Evolutionary conservation across 2,329 filamentous ascomycete species (phyloP), one percentile per base, ranked within the genome.

Genomic region (Lachnellula willkommii): DNA sequence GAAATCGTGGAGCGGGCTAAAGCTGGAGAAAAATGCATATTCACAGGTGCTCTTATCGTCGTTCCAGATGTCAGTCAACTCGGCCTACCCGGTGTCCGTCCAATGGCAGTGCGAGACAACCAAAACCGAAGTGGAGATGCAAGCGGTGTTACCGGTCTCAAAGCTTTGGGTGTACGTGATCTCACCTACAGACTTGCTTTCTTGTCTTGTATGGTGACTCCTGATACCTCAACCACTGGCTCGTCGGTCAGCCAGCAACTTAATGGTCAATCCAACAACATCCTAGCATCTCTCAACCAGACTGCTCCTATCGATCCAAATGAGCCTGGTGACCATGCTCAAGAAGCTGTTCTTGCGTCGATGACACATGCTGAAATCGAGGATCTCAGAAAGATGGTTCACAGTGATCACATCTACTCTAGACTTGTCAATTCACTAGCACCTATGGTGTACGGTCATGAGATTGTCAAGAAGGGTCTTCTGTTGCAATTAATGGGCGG

Each of bases 1-100:
- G 94, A 99, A 71, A 96, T 99, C 76, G 94, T 99, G 26, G 94
- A 99, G 67, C 85, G 94, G 51, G 92, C 93, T 52, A 97, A 97
- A 76, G 94, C 94, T 49, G 94, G 94, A 61, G 94, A 99, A 74
- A 96, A 95, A 74, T 99, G 94, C 72, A 90, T 99, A 67, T 99
- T 99, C 72, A 97, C 93, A 0, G 94, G 94, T 61, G 92, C 92
- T 5, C 75, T 97, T 61, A 97, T 99, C 58, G 94, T 99, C 17
- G 91, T 99, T 36, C 94, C 94, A 0, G 94, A 99, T 71, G 90
- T 99, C 58, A 96, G 91, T 69, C 94, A 97, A 71, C 83, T 99
- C 55, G 88, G 92, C 40, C 83, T 97, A 32, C 94, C 94, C 2
- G 94, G 94, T 48, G 80, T 91, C 24, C 81, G 88, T 54, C 88